phyloP scores from a whole-genome alignment of 1,284 basidiomycete genomes.

The Mycena sp. region DNA sequence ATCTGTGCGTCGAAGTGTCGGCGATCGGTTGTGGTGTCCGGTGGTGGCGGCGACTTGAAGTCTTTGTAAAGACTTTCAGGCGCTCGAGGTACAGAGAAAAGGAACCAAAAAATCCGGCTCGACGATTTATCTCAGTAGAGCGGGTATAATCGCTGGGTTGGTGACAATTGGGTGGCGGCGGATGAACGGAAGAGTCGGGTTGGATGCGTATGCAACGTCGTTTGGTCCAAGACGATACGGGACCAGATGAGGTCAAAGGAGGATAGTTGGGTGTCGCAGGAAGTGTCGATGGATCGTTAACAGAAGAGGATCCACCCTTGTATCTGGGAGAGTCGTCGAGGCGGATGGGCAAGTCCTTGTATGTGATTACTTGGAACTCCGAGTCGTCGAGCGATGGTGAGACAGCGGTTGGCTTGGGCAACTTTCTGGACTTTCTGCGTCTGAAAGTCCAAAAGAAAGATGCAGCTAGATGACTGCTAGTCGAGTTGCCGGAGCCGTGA shows the following conservation, averaged over 20 bases:
- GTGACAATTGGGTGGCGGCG: too few relatives aligned
- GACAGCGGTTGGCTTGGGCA: slow-evolving; percentile 23
- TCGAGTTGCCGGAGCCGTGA: slow-evolving; percentile 65
- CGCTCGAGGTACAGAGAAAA: too few relatives aligned
- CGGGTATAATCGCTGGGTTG: too few relatives aligned
- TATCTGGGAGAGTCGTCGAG: slow-evolving; percentile 29
- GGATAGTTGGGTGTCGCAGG: slow-evolving; percentile 16
- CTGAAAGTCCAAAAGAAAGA: slow-evolving; percentile 16
- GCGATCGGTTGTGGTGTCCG: too few relatives aligned
- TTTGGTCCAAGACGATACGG: too few relatives aligned
- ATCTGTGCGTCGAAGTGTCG: background rate
- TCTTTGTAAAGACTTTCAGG: too few relatives aligned
- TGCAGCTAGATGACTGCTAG: slow-evolving; percentile 48
- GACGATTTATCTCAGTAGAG: too few relatives aligned
- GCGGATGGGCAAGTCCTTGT: slow-evolving; percentile 30
- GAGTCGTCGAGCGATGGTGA: slow-evolving; percentile 19
- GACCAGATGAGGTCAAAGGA: background rate
- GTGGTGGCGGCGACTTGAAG: too few relatives aligned
- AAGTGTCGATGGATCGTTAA: slow-evolving; percentile 1
- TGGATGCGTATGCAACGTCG: too few relatives aligned
- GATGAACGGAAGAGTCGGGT: background rate
- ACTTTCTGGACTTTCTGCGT: background rate
- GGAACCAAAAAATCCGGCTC: too few relatives aligned
- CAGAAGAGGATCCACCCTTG: slow-evolving; percentile 2
- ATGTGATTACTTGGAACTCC: slow-evolving; percentile 29